Evolutionary conservation across 2,329 filamentous ascomycete species (phyloP).

Genomic region (Ophiostoma angusticollis): DNA sequence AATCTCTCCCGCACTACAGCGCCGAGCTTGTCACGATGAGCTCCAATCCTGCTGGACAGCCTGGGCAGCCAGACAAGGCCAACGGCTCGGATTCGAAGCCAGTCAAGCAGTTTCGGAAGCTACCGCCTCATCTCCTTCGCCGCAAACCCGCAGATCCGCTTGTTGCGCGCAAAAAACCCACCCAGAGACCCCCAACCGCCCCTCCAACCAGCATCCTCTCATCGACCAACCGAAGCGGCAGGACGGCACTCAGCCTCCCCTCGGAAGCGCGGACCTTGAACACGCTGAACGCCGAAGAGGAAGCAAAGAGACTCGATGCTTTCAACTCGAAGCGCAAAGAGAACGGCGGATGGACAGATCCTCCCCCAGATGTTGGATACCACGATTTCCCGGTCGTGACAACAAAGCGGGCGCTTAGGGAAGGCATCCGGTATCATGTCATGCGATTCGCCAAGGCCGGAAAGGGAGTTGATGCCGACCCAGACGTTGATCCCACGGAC

Average conservation of each 20-base stretch:
- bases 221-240: constrained; percentile 6
- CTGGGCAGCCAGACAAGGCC: constrained; percentile 10
- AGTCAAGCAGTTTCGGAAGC: constrained; percentile 18
- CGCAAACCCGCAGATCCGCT: constrained; percentile 48
- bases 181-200: constrained; percentile 23
- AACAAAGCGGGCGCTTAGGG: constrained; percentile 66
- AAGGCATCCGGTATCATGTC: constrained; percentile 74
- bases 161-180: constrained; percentile 45
- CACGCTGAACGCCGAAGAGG: constrained; percentile 8
- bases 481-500: constrained; percentile 51
- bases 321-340: constrained; percentile 31
- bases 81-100: constrained; percentile 6
- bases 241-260: constrained; percentile 12
- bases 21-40: constrained; percentile 26
- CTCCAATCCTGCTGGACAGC: constrained; percentile 25
- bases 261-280: constrained; percentile 12
- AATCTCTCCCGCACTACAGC: too few species aligned
- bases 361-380: constrained; percentile 26
- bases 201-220: constrained; percentile 9
- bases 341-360: constrained; percentile 46
- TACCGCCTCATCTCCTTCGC: constrained; percentile 23
- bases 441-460: constrained; percentile 62
- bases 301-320: constrained; percentile 18
- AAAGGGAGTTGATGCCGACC: constrained; percentile 29
- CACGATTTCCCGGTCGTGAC: constrained; percentile 57